Conservation (phyloP, 805 yeast genomes). For the Pichia gijzeniarum region DNA sequence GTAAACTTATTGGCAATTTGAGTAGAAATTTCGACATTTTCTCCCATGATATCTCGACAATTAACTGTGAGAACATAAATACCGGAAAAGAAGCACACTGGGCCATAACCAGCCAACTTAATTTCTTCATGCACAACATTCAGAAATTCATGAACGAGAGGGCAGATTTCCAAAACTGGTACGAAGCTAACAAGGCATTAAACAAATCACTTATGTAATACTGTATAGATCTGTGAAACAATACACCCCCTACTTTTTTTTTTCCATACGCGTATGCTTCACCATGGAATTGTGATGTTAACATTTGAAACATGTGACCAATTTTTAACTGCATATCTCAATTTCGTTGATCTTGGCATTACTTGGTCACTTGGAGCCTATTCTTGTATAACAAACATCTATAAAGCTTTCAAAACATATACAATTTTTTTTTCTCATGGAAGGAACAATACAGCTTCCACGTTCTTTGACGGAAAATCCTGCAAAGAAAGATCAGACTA, state of each 20-base stretch:
- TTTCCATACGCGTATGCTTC: background rate
- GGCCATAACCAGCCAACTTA: constrained; percentile 29
- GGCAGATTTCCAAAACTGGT: constrained; percentile 26
- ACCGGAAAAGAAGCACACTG: constrained; percentile 7
- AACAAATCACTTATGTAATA: constrained; percentile 8
- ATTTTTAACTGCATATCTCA: too few species aligned
- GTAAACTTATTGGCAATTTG: constrained; percentile 28
- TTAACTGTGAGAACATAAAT: constrained; percentile 1
- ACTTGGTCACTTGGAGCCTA: too few species aligned
- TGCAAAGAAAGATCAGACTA: too few species aligned
- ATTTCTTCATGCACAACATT: constrained; percentile 27
- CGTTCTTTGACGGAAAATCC: too few species aligned
- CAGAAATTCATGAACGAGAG: constrained; percentile 29
- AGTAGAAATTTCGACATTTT: constrained; percentile 24
- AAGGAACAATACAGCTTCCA: too few species aligned
- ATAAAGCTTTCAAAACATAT: too few species aligned
- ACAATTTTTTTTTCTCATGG: too few species aligned
- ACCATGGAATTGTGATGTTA: too few species aligned
- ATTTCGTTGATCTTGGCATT: too few species aligned
- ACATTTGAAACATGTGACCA: too few species aligned
- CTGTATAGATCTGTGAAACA: background rate
- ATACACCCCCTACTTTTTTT: background rate
- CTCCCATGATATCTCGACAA: constrained; percentile 18
- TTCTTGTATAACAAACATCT: too few species aligned
- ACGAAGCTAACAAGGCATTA: constrained; percentile 15